phyloP scores from a whole-genome alignment of 2,329 filamentous ascomycete species.

The Chrysosporium keratinophilum region DNA sequence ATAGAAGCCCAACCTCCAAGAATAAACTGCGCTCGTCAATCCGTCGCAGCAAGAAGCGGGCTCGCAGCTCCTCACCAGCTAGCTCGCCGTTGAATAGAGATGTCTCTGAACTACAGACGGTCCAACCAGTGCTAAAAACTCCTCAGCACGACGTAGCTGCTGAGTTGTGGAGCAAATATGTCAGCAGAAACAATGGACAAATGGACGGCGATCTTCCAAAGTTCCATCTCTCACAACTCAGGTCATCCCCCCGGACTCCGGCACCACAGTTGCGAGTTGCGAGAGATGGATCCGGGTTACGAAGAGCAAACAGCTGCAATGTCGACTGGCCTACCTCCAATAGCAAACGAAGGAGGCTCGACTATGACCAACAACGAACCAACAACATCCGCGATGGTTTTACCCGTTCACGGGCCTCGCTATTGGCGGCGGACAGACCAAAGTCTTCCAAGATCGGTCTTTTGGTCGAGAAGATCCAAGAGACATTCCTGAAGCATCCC shows the following conservation, averaged over 20 bases:
- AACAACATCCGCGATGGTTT: slow-evolving; percentile 38
- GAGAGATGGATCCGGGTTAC: slow-evolving; percentile 42
- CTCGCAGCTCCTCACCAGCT: slow-evolving; percentile 61
- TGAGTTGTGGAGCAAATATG: slow-evolving; percentile 68
- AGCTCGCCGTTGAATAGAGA: slow-evolving; percentile 51
- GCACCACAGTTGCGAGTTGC: slow-evolving; percentile 33
- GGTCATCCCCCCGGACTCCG: slow-evolving; percentile 59
- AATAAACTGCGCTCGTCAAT: slow-evolving; percentile 41
- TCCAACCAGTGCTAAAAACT: slow-evolving; percentile 52
- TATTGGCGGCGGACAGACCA: slow-evolving; percentile 28
- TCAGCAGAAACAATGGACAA: slow-evolving; percentile 42
- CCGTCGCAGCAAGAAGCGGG: slow-evolving; percentile 51
- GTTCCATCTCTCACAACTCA: slow-evolving; percentile 53
- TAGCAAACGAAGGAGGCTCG: slow-evolving; percentile 53
- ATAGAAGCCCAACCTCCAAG: slow-evolving; percentile 33
- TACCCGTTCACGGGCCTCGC: slow-evolving; percentile 29
- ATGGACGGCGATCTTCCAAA: slow-evolving; percentile 41
- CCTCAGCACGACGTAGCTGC: slow-evolving; percentile 61
- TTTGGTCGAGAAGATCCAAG: slow-evolving; percentile 56
- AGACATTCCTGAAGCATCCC: slow-evolving; percentile 34
- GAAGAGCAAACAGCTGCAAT: slow-evolving; percentile 59
- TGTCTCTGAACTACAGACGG: slow-evolving; percentile 46
- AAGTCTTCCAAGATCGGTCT: slow-evolving; percentile 43
- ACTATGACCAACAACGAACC: slow-evolving; percentile 30
- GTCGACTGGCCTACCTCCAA: slow-evolving; percentile 55